Conservation (phyloP, 768 basidiomycete species). For the Chiua virens region DNA sequence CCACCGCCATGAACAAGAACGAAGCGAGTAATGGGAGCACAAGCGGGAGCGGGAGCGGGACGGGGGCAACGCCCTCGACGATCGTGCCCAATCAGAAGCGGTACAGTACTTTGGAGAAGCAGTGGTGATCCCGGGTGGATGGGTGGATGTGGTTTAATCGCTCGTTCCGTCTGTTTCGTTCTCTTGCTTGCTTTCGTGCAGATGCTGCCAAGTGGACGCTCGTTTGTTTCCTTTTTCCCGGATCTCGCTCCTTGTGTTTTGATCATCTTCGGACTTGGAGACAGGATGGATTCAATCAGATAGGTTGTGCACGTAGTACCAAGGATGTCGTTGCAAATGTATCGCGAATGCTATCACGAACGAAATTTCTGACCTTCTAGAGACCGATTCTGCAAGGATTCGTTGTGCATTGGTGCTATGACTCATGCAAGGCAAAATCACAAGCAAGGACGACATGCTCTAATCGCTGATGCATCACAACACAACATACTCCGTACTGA, state of each 20-base stretch:
- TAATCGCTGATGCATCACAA: slow-evolving; percentile 28
- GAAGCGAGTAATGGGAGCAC: background rate
- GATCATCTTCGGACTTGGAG: background rate
- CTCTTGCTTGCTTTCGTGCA: background rate
- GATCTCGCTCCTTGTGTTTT: background rate
- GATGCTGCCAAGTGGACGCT: background rate
- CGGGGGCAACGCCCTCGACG: background rate
- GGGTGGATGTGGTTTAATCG: background rate
- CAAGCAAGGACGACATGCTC: too few relatives aligned
- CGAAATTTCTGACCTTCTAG: background rate
- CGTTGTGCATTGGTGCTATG: background rate
- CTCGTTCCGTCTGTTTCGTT: background rate
- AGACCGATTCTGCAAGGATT: background rate
- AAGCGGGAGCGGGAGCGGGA: background rate
- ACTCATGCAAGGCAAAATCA: too few relatives aligned
- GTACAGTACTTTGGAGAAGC: slow-evolving; percentile 9
- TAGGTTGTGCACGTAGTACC: background rate
- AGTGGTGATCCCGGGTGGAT: background rate
- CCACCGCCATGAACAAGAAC: background rate
- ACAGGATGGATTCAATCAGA: background rate
- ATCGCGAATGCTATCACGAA: background rate
- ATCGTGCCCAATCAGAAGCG: slow-evolving; percentile 2
- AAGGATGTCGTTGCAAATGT: background rate
- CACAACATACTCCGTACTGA: slow-evolving; percentile 54
- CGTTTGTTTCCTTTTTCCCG: background rate